phyloP scores from a whole-genome alignment of 2,329 filamentous ascomycete genomes.

The Talaromyces pinophilus region DNA sequence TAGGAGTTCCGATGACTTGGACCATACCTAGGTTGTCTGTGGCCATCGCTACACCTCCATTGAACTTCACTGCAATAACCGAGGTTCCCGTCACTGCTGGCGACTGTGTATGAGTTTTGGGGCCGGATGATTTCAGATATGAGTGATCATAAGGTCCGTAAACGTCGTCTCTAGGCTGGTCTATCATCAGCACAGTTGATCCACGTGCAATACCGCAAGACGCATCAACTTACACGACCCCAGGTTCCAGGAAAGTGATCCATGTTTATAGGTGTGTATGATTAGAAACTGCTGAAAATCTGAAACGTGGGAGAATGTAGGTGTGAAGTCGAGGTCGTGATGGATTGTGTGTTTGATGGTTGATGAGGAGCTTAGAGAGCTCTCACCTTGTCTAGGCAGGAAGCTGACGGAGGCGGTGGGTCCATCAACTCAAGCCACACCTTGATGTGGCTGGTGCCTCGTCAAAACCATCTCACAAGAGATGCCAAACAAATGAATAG shows the following conservation, averaged over 20 bases:
- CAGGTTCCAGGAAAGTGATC: constrained; percentile 67
- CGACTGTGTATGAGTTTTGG: constrained; percentile 84
- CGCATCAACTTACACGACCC: constrained; percentile 59
- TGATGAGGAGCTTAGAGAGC: constrained; percentile 20
- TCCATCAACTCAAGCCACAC: constrained; percentile 15
- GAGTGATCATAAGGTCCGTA: constrained; percentile 91
- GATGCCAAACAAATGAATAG: not conserved
- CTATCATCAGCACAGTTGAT: constrained; percentile 38
- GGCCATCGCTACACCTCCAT: constrained; percentile 92
- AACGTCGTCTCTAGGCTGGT: constrained; percentile 90
- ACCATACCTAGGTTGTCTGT: constrained; percentile 87
- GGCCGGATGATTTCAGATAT: constrained; percentile 69
- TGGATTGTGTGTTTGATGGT: not conserved
- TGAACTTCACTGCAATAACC: constrained; percentile 92
- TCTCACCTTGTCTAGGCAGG: constrained; percentile 19
- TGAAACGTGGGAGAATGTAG: not conserved
- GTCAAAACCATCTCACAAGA: not conserved
- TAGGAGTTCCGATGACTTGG: not conserved
- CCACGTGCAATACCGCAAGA: not conserved
- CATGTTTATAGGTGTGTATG: constrained; percentile 47
- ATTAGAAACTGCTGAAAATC: not conserved
- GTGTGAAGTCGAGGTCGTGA: not conserved
- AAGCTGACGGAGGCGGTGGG: constrained; percentile 25
- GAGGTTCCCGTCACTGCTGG: constrained; percentile 97
- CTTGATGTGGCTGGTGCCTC: not conserved